phyloP scores from a whole-genome alignment of 179 eudicot species.

The Drosera spatulata region DNA sequence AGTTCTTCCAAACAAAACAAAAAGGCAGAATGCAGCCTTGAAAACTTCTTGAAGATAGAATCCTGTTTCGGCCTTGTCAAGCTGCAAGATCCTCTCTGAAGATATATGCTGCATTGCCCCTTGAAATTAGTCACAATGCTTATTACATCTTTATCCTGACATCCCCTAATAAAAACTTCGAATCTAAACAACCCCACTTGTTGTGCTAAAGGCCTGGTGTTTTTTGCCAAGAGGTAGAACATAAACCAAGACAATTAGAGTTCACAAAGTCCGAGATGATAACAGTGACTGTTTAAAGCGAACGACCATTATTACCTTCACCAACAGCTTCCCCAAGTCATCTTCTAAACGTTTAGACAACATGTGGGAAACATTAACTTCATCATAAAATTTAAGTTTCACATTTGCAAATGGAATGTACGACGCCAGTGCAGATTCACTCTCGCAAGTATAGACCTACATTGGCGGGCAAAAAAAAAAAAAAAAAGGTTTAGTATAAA shows the following conservation, averaged over 20 bases:
- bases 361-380: constrained; percentile 18
- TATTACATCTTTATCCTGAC: too few species aligned
- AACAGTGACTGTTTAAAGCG: background rate
- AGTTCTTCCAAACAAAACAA: constrained; percentile 68
- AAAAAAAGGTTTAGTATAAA: background rate
- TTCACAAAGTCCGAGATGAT: too few species aligned
- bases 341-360: constrained; percentile 12
- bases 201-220: too few species aligned
- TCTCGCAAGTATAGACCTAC: constrained; percentile 75
- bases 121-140: too few species aligned
- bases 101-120: constrained; percentile 30
- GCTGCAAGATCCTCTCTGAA: constrained; percentile 13
- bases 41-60: constrained; percentile 32
- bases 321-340: constrained; percentile 18
- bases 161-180: too few species aligned
- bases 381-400: constrained; percentile 40
- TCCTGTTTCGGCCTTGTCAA: constrained; percentile 19
- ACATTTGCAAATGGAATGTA: constrained; percentile 47
- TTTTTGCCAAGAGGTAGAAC: too few species aligned
- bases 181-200: too few species aligned
- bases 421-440: constrained; percentile 51
- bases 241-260: too few species aligned
- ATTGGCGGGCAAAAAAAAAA: constrained; percentile 9
- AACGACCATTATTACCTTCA: constrained; percentile 33
- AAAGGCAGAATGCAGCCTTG: constrained; percentile 34